Conservation (phyloP, 2,329 filamentous ascomycete genomes). For the Penicillium thymicola region DNA sequence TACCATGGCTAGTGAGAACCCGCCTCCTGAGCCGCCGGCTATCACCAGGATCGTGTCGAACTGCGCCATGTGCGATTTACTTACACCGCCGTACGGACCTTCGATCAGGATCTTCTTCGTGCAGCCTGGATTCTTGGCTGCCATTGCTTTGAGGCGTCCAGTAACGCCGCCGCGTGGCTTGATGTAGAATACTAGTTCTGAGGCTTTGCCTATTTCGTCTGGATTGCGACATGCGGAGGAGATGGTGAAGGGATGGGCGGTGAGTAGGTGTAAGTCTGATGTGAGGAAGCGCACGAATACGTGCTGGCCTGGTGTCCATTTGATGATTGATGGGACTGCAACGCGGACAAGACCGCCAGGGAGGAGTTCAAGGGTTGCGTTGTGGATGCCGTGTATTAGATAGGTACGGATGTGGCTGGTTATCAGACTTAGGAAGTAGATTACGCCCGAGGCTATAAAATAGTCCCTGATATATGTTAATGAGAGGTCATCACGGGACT, state of each 20-base stretch:
- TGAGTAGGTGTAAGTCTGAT: constrained; percentile 42
- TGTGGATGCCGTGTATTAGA: constrained; percentile 47
- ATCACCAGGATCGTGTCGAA: constrained; percentile 50
- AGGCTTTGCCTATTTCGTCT: constrained; percentile 16
- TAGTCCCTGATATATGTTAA: constrained; percentile 48
- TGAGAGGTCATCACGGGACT: not conserved
- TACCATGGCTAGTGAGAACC: constrained; percentile 51
- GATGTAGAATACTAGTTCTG: constrained; percentile 53
- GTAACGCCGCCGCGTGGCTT: constrained; percentile 51
- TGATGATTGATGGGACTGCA: constrained; percentile 41
- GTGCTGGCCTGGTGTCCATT: constrained; percentile 54
- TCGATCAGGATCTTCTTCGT: constrained; percentile 51
- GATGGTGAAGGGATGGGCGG: constrained; percentile 54
- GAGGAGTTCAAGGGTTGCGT: constrained; percentile 43
- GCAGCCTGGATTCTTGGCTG: constrained; percentile 35
- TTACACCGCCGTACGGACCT: constrained; percentile 55
- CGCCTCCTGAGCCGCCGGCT: constrained; percentile 56
- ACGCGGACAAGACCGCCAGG: constrained; percentile 44
- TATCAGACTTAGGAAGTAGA: constrained; percentile 49
- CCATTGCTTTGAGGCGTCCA: constrained; percentile 41
- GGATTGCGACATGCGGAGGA: constrained; percentile 45
- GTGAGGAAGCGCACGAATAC: constrained; percentile 52
- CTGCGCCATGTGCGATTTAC: constrained; percentile 37
- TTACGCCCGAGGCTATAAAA: constrained; percentile 53
- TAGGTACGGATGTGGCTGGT: constrained; percentile 47